Percentiles rank a stretch among this genome's conserved stretches.
These are phyloP conservation scores for Cryphonectria carpinicola DNA, from an alignment of 2,329 filamentous ascomycete genomes.

Conservation along the genomic window DNA sequence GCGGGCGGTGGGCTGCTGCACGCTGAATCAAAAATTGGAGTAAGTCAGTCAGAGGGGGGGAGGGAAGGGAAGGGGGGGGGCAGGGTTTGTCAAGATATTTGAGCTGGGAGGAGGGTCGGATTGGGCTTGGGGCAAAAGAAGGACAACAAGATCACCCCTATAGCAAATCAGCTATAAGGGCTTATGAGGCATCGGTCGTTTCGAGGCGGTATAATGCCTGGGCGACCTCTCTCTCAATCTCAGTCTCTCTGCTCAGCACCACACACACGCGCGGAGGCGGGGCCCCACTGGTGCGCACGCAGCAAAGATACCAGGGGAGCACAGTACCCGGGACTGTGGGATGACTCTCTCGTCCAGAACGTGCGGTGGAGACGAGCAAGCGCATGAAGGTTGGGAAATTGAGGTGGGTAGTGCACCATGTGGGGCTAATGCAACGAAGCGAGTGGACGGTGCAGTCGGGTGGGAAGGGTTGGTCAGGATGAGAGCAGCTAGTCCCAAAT, in stretches of 20 bases:
- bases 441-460: constrained; percentile 13
- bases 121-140: constrained; percentile 20
- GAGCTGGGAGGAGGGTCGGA: constrained; percentile 27
- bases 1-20: constrained; percentile 11
- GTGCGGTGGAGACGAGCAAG: constrained; percentile 11
- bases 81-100: constrained; percentile 31
- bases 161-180: constrained; percentile 28
- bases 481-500: constrained; percentile 17
- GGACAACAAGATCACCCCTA: constrained; percentile 29
- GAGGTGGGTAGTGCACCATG: constrained; percentile 14
- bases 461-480: constrained; percentile 1
- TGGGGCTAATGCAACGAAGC: constrained; percentile 14
- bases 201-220: constrained; percentile 23
- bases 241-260: background rate
- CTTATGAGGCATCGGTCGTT: constrained; percentile 29
- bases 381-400: constrained; percentile 23
- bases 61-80: background rate
- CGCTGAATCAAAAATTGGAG: constrained; percentile 10
- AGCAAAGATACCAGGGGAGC: background rate
- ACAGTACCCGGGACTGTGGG: constrained; percentile 11
- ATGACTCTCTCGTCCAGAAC: constrained; percentile 4
- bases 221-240: background rate
- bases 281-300: constrained; percentile 6
- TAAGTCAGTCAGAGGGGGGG: background rate
- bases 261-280: constrained; percentile 8